A percentile compares a stretch with the other conserved stretches of the same genome.
phyloP scores from a whole-genome alignment of 2,329 filamentous ascomycete species.

The Fusarium robinianum region DNA sequence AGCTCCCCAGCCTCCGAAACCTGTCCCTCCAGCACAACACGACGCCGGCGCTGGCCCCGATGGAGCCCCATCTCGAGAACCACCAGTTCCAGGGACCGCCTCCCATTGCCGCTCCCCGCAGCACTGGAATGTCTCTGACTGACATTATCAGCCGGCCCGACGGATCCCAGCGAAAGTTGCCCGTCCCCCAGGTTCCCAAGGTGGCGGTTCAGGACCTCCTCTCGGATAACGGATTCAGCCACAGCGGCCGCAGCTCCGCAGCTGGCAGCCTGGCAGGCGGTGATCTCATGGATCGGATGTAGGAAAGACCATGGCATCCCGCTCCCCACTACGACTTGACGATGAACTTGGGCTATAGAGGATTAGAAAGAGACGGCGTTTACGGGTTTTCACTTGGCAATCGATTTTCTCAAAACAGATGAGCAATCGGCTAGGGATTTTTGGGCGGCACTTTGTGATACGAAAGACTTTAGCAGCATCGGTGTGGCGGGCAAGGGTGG shows the following conservation, averaged over 20 bases:
- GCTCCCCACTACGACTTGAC: slow-evolving; percentile 45
- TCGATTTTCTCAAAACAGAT: slow-evolving; percentile 33
- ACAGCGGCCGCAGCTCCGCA: slow-evolving; percentile 77
- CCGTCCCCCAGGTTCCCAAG: slow-evolving; percentile 88
- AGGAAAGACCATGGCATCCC: slow-evolving; percentile 35
- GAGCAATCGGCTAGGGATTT: slow-evolving; percentile 33
- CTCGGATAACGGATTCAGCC: slow-evolving; percentile 67
- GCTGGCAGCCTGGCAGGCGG: slow-evolving; percentile 77
- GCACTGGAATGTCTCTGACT: slow-evolving; percentile 77
- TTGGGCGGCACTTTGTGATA: slow-evolving; percentile 36
- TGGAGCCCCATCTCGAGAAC: slow-evolving; percentile 60
- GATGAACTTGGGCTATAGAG: slow-evolving; percentile 46
- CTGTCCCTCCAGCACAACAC: slow-evolving; percentile 58
- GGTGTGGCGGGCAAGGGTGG: too few species aligned
- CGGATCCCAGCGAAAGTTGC: slow-evolving; percentile 85
- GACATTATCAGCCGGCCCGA: slow-evolving; percentile 93
- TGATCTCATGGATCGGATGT: slow-evolving; percentile 64
- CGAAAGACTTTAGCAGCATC: too few species aligned
- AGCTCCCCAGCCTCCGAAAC: slow-evolving; percentile 82
- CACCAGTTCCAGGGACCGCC: slow-evolving; percentile 52
- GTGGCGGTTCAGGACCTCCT: slow-evolving; percentile 86
- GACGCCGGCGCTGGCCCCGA: slow-evolving; percentile 61
- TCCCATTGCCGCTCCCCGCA: slow-evolving; percentile 55
- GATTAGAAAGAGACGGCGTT: slow-evolving; percentile 48
- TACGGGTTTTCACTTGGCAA: slow-evolving; percentile 36